Base-by-base conservation (phyloP, 257 asterid genomes). In the Penstemon davidsonii region DNA sequence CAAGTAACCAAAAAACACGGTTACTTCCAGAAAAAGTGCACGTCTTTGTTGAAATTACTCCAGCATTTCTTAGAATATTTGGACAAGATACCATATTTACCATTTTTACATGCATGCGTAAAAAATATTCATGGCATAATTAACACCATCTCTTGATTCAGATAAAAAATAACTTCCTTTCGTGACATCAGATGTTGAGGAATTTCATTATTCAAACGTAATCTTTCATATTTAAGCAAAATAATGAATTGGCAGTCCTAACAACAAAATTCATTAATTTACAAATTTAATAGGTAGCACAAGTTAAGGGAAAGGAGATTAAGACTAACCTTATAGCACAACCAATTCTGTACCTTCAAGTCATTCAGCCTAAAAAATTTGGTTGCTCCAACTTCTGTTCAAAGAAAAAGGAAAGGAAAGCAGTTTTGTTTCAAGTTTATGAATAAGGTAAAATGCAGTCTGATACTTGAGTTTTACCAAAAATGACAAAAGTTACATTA, bases 311-410 rank as follows among this genome's bases (percentile, higher is more conserved):
- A 73, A 67, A 74, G 68, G 55, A 73, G 59, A 68, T 57, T 40
- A 55, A 69, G 68, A 75, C 95, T 75, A 54, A 90, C 99, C 99
- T 94, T 94, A 68, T 75, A 85, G 82, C 81, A 77, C 72, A 94
- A 73, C 99, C 99, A 94, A 68, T 76, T 85, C 68, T 85, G 79
- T 55, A 91, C 97, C 87, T 88, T 94, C 49, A 72, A 64, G 81
- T 94, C 96, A 61, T 88, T 87, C 73, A 94, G 99, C 91, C 97
- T 87, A 81, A 80, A 87, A 79, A 88, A 94, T 85, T 80, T 86
- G 71, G 80, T 84, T 5, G 84, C 79, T 68, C 96, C 97, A 60
- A 88, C 77, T 69, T 87, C 99, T 93, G 94, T 61, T 50, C 74
- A 78, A 44, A 69, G 52, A 56, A 67, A 71, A 71, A 53, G 8